Evolutionary conservation across 208 protist species (phyloP).

Genomic region (Angomonas deanei): DNA sequence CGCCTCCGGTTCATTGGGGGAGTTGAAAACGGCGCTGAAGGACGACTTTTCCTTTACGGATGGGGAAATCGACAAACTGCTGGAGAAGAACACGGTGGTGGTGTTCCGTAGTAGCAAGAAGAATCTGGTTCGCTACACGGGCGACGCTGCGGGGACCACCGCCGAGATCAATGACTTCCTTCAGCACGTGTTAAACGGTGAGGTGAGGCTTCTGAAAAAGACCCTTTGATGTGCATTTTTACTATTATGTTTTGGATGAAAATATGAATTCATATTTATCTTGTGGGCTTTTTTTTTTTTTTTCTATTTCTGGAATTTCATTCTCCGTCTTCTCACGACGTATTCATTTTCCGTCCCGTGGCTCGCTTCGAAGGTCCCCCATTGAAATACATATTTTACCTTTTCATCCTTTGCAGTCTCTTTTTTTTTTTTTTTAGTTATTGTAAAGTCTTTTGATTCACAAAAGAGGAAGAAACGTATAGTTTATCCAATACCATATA

Average conservation of each 20-base stretch:
- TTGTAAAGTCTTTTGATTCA: too few relatives aligned
- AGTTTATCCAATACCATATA: neutral
- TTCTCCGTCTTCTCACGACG: too few relatives aligned
- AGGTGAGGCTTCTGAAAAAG: conserved; percentile 11
- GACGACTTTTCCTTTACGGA: conserved; percentile 5
- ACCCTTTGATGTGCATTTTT: neutral
- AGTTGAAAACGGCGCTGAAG: conserved; percentile 2
- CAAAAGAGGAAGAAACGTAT: neutral
- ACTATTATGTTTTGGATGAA: neutral
- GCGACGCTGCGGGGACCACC: conserved; percentile 12
- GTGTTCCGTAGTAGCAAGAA: conserved; percentile 29
- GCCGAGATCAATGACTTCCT: conserved; percentile 16
- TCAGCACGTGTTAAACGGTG: conserved; percentile 24
- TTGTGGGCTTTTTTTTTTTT: conserved; percentile 5
- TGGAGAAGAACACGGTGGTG: conserved; percentile 8
- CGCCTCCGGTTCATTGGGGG: neutral
- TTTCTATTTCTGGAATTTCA: neutral
- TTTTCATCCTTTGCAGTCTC: neutral
- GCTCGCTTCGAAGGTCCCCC: too few relatives aligned
- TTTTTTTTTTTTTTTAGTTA: conserved; percentile 8
- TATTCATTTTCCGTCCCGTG: too few relatives aligned
- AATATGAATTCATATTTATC: too few relatives aligned
- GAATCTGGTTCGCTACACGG: conserved; percentile 13
- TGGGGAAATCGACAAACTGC: neutral
- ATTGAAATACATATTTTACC: neutral